Base-by-base conservation (phyloP, 768 basidiomycete genomes). In the Steccherinum ochraceum region DNA sequence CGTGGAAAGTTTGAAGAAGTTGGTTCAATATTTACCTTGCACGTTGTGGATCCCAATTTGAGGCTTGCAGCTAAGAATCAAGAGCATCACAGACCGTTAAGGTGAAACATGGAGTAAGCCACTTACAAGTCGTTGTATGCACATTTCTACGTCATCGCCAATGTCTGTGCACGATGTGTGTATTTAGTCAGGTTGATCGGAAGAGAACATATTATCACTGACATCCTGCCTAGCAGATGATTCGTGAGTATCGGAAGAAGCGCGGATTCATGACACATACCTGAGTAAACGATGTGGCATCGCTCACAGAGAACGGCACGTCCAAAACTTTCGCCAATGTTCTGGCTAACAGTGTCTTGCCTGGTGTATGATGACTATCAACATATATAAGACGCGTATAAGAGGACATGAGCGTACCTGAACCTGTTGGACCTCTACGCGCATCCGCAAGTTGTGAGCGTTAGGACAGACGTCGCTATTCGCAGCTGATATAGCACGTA, bases 71-170 rank as follows among this genome's bases (percentile, higher is more conserved):
- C 89, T 91, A 55, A 3, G 27, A 24, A 16, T 27, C 26, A 30
- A 45, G 30, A 23, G 60, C 26, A n/a, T 46, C 11, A 48, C 5
- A 23, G 35, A 23, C n/a, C 12, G 42, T 45, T 41, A 16, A 26
- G 42, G 5, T 42, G 21, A 25, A 46, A 45, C 24, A 48, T 2
- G 35, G 11, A 24, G 40, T 43, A 39, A 24, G 39, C 23, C 19
- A 56, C 75, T 66, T 57, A 86, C 89, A 60, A 97, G 70, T 52
- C 95, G 77, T 52, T 92, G 84, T 21, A 97, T 80, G 41, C 89
- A 85, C 74, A 86, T 86, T 54, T 98, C 95, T 5, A 96, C 94
- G 62, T 98, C 95, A 62, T 96, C 95, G 56, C 94, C 94, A 43
- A 98, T 91, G 69, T 96, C 89, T 93, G 48, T 5, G 19, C 16